phyloP scores from a whole-genome alignment of 1,284 basidiomycete species.

The Ganoderma lingzhi region DNA sequence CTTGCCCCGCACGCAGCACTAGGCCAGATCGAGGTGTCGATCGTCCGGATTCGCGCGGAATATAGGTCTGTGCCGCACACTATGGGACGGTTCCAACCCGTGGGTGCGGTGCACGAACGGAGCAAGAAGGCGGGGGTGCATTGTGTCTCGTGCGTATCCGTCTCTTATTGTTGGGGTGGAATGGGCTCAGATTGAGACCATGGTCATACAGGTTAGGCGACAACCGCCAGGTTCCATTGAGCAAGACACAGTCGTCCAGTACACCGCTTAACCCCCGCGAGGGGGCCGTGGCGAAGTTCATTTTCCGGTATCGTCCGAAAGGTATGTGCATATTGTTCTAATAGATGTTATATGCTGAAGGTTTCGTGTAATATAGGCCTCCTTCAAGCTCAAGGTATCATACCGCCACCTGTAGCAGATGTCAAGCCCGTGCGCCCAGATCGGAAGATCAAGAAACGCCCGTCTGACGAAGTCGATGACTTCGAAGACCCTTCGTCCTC shows the following conservation, averaged over 20 bases:
- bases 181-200: no score
- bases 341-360: background rate
- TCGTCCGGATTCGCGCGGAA: conserved; percentile 15
- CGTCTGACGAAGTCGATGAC: background rate
- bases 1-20: conserved; percentile 18
- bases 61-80: conserved; percentile 12
- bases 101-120: conserved; percentile 33
- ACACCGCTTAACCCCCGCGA: conserved; percentile 13
- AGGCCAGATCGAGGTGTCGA: conserved; percentile 23
- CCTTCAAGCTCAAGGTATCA: conserved; percentile 27
- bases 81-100: conserved; percentile 10
- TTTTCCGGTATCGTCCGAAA: conserved; percentile 17
- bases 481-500: background rate
- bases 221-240: conserved; percentile 2
- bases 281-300: conserved; percentile 12
- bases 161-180: background rate
- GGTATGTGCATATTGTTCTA: background rate
- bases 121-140: conserved; percentile 37
- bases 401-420: conserved; percentile 13
- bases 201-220: background rate
- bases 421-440: background rate
- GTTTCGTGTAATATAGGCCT: conserved; percentile 3
- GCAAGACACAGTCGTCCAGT: conserved; percentile 5
- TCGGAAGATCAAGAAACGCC: conserved; percentile 7
- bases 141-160: conserved; percentile 29